These are phyloP conservation scores for Talaromyces sp. DNA, from an alignment of 2,329 filamentous ascomycete genomes.

Conservation along the genomic window DNA sequence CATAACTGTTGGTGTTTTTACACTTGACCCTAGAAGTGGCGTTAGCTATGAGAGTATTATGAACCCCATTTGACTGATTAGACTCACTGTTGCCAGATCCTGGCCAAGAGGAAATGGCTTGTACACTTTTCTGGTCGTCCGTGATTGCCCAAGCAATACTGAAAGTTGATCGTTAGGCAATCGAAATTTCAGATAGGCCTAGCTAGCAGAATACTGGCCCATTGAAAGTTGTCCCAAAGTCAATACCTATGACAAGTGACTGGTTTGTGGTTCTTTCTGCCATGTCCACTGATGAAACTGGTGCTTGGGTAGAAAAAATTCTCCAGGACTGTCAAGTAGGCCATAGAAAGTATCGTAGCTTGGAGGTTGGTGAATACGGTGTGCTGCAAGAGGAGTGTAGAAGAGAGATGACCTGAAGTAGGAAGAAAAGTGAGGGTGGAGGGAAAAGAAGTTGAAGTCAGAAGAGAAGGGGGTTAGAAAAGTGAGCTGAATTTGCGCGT, in stretches of 20 bases:
- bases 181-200: not conserved
- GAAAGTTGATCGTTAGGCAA: not conserved
- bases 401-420: not conserved
- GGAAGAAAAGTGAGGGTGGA: too few relatives aligned
- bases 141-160: conserved; percentile 27
- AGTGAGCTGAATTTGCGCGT: not conserved
- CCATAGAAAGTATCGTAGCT: too few relatives aligned
- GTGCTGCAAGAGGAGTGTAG: too few relatives aligned
- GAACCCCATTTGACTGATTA: not conserved
- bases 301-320: too few relatives aligned
- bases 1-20: conserved; percentile 26
- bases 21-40: conserved; percentile 20
- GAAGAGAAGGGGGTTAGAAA: too few relatives aligned
- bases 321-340: too few relatives aligned
- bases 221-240: conserved; percentile 35
- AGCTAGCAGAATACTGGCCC: conserved; percentile 24
- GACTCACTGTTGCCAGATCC: conserved; percentile 27
- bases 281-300: too few relatives aligned
- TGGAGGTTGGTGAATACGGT: too few relatives aligned
- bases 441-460: too few relatives aligned
- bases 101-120: conserved; percentile 30
- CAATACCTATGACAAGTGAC: conserved; percentile 29
- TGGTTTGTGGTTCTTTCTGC: not conserved
- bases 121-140: conserved; percentile 22
- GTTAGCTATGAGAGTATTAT: not conserved